These are phyloP conservation scores for Fusarium chuoi DNA, from an alignment of 2,329 filamentous ascomycete genomes.

Conservation along the genomic window DNA sequence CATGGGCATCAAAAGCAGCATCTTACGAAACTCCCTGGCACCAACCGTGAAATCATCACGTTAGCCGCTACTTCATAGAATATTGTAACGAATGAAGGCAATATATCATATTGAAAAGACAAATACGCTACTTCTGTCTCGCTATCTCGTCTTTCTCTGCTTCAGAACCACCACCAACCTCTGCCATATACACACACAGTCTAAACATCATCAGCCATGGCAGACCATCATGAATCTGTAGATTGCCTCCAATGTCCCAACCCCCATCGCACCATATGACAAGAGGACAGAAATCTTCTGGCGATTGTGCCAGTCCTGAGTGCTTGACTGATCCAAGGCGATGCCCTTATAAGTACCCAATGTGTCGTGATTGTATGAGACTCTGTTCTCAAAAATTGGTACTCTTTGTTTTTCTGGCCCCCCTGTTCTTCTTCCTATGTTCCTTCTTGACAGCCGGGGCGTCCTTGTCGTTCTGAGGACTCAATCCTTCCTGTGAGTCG, in stretches of 20 bases:
- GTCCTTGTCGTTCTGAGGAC: not conserved
- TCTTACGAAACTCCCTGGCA: not conserved
- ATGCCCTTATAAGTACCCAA: constrained; percentile 20
- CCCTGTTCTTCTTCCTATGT: not conserved
- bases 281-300: not conserved
- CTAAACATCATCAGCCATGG: constrained; percentile 14
- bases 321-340: constrained; percentile 26
- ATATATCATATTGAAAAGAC: constrained; percentile 37
- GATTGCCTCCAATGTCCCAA: not conserved
- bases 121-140: constrained; percentile 30
- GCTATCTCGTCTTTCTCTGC: constrained; percentile 24
- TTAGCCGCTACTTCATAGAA: constrained; percentile 3
- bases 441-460: not conserved
- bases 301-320: constrained; percentile 14
- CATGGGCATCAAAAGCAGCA: not conserved
- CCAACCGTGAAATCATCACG: constrained; percentile 10
- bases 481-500: not conserved
- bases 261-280: constrained; percentile 5
- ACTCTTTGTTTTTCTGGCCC: not conserved
- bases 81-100: constrained; percentile 36
- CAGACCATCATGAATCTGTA: constrained; percentile 11
- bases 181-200: constrained; percentile 26
- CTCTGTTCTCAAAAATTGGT: not conserved
- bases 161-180: constrained; percentile 14
- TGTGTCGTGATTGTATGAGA: constrained; percentile 4